phyloP scores from a whole-genome alignment of 2,329 filamentous ascomycete species.

The Lecanicillium sp. region DNA sequence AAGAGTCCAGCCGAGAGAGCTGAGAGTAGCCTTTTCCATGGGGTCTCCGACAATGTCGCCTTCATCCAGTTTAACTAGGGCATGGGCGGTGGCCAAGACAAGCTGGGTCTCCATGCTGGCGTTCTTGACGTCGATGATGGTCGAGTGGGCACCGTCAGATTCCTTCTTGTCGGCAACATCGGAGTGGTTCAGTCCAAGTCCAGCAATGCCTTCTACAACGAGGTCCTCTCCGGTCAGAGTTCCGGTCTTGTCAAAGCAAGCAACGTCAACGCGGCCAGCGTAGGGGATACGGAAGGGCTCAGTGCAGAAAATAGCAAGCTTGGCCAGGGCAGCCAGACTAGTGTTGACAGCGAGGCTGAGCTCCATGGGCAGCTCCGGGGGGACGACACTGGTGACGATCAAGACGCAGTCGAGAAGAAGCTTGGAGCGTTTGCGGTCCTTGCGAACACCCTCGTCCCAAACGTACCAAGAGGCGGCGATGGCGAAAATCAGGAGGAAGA shows the following conservation, averaged over 20 bases:
- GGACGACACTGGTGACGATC: conserved; percentile 95
- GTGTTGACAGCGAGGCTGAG: conserved; percentile 96
- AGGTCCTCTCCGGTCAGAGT: conserved; percentile 94
- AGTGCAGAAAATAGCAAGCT: conserved; percentile 96
- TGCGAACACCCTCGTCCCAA: conserved; percentile 91
- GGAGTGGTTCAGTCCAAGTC: conserved; percentile 65
- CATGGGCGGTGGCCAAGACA: conserved; percentile 90
- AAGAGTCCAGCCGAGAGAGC: conserved; percentile 86
- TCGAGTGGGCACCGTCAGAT: conserved; percentile 74
- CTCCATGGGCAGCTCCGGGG: conserved; percentile 98
- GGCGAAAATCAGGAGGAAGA: conserved; percentile 94
- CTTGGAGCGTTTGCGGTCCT: conserved; percentile 95
- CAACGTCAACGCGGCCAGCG: conserved; percentile 89
- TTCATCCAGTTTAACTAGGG: conserved; percentile 91
- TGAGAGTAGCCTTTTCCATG: conserved; percentile 95
- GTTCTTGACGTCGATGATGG: conserved; percentile 64
- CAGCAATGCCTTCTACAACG: conserved; percentile 94
- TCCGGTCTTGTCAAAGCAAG: conserved; percentile 98
- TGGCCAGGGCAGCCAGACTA: conserved; percentile 87
- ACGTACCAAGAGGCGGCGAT: conserved; percentile 98
- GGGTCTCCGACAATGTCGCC: conserved; percentile 96
- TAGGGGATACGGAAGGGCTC: conserved; percentile 98
- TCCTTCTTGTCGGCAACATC: conserved; percentile 61
- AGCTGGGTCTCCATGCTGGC: conserved; percentile 78
- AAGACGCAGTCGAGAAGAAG: conserved; percentile 93